Percentiles rank a stretch among this genome's conserved stretches.
phyloP scores from a whole-genome alignment of 257 asterid species.

The Ophiorrhiza pumila region DNA sequence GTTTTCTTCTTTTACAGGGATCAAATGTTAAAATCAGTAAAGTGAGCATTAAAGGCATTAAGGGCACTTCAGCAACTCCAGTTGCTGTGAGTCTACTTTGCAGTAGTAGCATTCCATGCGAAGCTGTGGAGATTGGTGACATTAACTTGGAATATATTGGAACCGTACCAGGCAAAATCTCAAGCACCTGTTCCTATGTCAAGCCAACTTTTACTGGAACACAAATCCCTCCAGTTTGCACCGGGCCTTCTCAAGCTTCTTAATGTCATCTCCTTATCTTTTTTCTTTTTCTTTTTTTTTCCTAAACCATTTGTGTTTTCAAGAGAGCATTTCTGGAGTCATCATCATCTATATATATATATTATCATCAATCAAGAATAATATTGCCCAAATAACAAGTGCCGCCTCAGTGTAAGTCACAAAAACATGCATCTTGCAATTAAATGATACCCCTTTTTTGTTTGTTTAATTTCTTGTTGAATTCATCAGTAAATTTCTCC shows the following conservation, averaged over 20 bases:
- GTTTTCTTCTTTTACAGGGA: too few relatives aligned
- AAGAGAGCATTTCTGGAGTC: too few relatives aligned
- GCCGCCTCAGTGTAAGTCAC: neutral
- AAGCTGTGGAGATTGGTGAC: constrained; percentile 35
- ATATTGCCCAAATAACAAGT: constrained; percentile 20
- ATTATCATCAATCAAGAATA: constrained; percentile 24
- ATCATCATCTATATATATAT: constrained; percentile 16
- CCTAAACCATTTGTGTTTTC: too few relatives aligned
- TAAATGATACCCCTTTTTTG: too few relatives aligned
- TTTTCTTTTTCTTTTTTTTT: neutral
- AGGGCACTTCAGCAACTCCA: constrained; percentile 37
- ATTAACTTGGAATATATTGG: constrained; percentile 38
- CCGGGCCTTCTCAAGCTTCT: too few relatives aligned
- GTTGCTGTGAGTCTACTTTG: constrained; percentile 32
- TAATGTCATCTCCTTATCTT: too few relatives aligned
- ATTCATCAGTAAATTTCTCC: too few relatives aligned
- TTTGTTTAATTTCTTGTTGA: too few relatives aligned
- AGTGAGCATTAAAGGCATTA: constrained; percentile 18
- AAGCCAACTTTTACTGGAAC: constrained; percentile 38
- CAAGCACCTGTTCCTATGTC: constrained; percentile 39
- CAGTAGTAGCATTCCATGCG: constrained; percentile 45
- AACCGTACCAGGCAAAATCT: constrained; percentile 20
- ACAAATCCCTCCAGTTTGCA: constrained; percentile 31
- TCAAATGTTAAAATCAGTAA: constrained; percentile 26
- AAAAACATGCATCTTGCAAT: too few relatives aligned